Evolutionary conservation across 306 rosid genomes (phyloP).

Genomic region (Trifolium repens): DNA sequence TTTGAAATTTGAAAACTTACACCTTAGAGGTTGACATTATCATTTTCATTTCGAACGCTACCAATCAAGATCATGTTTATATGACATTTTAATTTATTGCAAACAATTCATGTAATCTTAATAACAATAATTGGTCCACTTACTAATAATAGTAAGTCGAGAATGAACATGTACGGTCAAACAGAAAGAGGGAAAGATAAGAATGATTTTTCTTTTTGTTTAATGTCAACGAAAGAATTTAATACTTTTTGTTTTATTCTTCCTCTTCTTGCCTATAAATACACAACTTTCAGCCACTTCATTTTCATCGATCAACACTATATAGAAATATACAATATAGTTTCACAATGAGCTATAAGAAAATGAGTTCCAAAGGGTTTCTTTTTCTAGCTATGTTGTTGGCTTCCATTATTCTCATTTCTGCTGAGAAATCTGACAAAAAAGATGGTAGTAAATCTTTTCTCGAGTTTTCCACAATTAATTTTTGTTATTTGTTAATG

Average conservation of each 20-base stretch:
- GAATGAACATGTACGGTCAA: neutral
- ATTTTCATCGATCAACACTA: neutral
- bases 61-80: neutral
- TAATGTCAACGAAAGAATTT: neutral
- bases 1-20: neutral
- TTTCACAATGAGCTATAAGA: neutral
- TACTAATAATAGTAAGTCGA: neutral
- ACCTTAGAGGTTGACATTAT: neutral
- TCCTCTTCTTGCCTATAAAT: conserved; percentile 2
- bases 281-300: neutral
- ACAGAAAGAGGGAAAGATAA: neutral
- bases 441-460: neutral
- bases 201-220: neutral
- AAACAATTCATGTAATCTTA: neutral
- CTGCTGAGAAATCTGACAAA: neutral
- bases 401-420: neutral
- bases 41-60: neutral
- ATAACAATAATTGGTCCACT: neutral
- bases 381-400: neutral
- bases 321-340: neutral
- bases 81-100: too few species aligned
- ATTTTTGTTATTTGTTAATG: too few species aligned
- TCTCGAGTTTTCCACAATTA: neutral
- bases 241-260: neutral
- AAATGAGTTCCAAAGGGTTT: neutral